Evolutionary conservation across 352 stramenopile species (phyloP), one percentile per base, ranked within the genome.

Genomic region (Halophytophthora batemanensis): DNA sequence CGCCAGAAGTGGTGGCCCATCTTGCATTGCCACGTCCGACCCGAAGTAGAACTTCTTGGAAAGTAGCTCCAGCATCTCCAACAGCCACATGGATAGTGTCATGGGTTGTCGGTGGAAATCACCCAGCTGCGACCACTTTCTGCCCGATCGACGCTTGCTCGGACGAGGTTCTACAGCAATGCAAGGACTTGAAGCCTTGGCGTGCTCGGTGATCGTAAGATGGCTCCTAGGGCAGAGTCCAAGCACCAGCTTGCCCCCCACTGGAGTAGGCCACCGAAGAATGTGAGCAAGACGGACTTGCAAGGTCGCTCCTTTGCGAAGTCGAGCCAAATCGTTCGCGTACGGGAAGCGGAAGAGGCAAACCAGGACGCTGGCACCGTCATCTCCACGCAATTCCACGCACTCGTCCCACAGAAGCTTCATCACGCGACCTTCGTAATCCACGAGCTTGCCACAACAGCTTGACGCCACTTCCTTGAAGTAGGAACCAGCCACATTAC

Each of bases 351-450:
- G 64, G 38, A 76, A 76, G 3, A 76, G 25, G 28, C 67, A 77
- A 35, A 81, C 36, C 21, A 74, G 47, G 14, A 73, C 53, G 18
- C 45, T 48, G 18, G 21, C 45, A 37, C 42, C 41, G 47, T 64
- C 51, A 7, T 11, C 13, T 3, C 64, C 55, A 4, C 56, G 19
- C 6, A 80, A 25, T 37, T 80, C 66, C 43, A 80, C 58, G 28
- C 70, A 80, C 18, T 72, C 70, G 48, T 80, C 64, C 66, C 66
- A 80, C 11, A 74, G 19, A 21, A 77, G 36, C 21, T 55, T 53
- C 40, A 21, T 41, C 6, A 77, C 61, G 45, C 54, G 51, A 13
- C 70, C 70, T 64, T 72, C 58, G 17, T 59, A 75, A 39, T 71
- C 28, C 18, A 75, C 17, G 1, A 64, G 49, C 44, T 59, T 64